Evolutionary conservation across 2,329 filamentous ascomycete genomes (phyloP).

Genomic region (Rhinocladiella similis): DNA sequence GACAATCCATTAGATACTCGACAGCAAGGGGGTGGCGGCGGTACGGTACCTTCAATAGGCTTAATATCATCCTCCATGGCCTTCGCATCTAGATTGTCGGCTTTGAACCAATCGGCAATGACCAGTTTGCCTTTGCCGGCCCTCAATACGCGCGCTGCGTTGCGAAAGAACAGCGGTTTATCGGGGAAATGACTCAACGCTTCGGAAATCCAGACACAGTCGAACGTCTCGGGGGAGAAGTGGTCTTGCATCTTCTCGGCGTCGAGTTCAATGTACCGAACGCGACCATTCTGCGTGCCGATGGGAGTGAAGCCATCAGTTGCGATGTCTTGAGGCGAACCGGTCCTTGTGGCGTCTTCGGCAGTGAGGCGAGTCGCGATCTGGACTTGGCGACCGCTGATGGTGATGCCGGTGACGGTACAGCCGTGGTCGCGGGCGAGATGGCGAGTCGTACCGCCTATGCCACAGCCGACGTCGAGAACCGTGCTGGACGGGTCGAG

Average conservation of each 20-base stretch:
- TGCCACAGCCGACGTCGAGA: constrained; percentile 62
- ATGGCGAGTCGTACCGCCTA: constrained; percentile 60
- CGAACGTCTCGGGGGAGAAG: constrained; percentile 50
- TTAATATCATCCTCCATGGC: constrained; percentile 54
- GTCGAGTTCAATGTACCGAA: constrained; percentile 60
- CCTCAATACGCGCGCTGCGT: constrained; percentile 51
- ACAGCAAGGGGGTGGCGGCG: too few species aligned
- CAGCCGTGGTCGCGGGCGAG: constrained; percentile 55
- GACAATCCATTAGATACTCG: background rate
- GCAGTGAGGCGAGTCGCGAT: constrained; percentile 55
- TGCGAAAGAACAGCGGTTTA: constrained; percentile 60
- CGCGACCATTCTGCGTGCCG: constrained; percentile 43
- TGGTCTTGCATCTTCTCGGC: constrained; percentile 60
- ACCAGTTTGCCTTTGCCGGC: constrained; percentile 52
- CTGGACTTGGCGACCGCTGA: constrained; percentile 60
- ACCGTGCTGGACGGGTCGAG: constrained; percentile 41
- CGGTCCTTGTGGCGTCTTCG: constrained; percentile 23
- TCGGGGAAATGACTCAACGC: constrained; percentile 62
- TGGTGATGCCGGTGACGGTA: constrained; percentile 60
- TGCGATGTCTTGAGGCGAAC: background rate
- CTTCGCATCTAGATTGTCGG: constrained; percentile 46
- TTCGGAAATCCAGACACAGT: constrained; percentile 63
- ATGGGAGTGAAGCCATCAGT: constrained; percentile 27
- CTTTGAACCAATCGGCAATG: constrained; percentile 64
- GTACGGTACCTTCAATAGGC: constrained; percentile 56